These are phyloP conservation scores for Rhizopogon vulgaris DNA, from an alignment of 768 basidiomycete genomes.

Conservation along the genomic window DNA sequence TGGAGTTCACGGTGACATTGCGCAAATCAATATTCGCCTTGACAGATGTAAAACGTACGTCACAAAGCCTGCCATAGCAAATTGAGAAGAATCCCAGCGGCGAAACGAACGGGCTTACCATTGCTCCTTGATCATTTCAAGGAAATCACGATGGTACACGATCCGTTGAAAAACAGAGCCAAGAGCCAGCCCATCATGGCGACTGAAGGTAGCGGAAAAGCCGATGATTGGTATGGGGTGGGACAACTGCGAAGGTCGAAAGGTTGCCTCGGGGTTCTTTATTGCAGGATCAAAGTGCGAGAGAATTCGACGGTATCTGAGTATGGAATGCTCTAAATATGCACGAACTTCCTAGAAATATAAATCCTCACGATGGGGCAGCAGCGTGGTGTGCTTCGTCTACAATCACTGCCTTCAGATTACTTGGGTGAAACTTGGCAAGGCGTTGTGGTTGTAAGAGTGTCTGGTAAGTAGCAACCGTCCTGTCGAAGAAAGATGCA, in stretches of 20 bases:
- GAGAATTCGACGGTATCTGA: slow-evolving; percentile 77
- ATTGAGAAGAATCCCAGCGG: neutral
- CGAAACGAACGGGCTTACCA: slow-evolving; percentile 44
- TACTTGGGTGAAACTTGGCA: slow-evolving; percentile 65
- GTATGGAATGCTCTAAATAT: slow-evolving; percentile 7
- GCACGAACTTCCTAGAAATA: neutral
- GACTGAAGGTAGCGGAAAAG: slow-evolving; percentile 91
- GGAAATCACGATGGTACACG: slow-evolving; percentile 87
- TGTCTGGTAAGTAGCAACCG: slow-evolving; percentile 88
- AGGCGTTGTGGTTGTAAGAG: slow-evolving; percentile 58
- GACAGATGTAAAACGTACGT: slow-evolving; percentile 81
- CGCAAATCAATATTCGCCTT: slow-evolving; percentile 66
- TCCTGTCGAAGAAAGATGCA: slow-evolving; percentile 35
- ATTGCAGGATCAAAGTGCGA: slow-evolving; percentile 74
- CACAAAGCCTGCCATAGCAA: slow-evolving; percentile 58
- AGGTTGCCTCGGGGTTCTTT: slow-evolving; percentile 41
- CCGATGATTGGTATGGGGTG: slow-evolving; percentile 79
- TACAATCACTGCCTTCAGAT: slow-evolving; percentile 71
- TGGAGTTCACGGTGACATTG: slow-evolving; percentile 56
- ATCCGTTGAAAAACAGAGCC: slow-evolving; percentile 86
- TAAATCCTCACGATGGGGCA: slow-evolving; percentile 74
- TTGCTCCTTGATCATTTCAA: slow-evolving; percentile 89
- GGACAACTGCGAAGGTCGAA: slow-evolving; percentile 29
- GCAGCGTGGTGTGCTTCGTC: slow-evolving; percentile 97
- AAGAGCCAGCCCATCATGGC: slow-evolving; percentile 87